A percentile compares a stretch with the other conserved stretches of the same genome.
These are phyloP conservation scores for Plasmodium blacklocki DNA, from an alignment of 169 alveolate genomes.

Conservation along the genomic window DNA sequence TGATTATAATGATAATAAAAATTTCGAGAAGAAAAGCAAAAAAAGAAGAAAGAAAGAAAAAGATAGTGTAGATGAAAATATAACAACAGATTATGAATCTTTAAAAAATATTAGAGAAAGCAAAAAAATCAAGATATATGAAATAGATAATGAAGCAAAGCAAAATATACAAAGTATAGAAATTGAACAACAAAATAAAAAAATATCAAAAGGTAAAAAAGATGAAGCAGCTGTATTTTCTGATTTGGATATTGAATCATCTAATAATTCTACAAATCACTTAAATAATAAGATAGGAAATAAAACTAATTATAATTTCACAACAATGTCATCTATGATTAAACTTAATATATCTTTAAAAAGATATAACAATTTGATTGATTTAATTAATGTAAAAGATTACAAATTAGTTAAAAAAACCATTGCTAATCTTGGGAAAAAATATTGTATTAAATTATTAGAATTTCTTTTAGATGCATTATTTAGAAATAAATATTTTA, in stretches of 20 bases:
- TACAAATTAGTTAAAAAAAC: constrained; percentile 15
- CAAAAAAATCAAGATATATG: too few species aligned
- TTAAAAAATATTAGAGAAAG: too few species aligned
- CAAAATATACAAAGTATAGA: too few species aligned
- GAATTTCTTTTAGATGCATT: constrained; percentile 20
- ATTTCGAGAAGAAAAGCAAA: neutral
- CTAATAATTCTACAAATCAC: neutral
- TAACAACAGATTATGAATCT: too few species aligned
- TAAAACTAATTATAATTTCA: constrained; percentile 12
- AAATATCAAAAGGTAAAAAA: too few species aligned
- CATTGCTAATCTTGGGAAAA: constrained; percentile 43
- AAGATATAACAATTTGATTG: constrained; percentile 1
- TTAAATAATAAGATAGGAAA: constrained; percentile 1
- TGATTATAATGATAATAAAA: neutral
- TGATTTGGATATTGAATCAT: neutral
- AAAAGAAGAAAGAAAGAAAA: neutral
- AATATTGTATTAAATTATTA: constrained; percentile 49
- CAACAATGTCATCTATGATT: constrained; percentile 31
- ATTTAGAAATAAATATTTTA: neutral
- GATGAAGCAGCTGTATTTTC: too few species aligned
- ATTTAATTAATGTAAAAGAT: constrained; percentile 2
- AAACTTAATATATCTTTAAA: constrained; percentile 53
- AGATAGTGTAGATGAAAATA: too few species aligned
- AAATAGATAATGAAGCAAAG: too few species aligned
- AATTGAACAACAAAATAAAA: too few species aligned